Percentiles rank a stretch among this genome's conserved stretches.
Conservation (phyloP, 768 basidiomycete species). For the Asterophora parasitica region DNA sequence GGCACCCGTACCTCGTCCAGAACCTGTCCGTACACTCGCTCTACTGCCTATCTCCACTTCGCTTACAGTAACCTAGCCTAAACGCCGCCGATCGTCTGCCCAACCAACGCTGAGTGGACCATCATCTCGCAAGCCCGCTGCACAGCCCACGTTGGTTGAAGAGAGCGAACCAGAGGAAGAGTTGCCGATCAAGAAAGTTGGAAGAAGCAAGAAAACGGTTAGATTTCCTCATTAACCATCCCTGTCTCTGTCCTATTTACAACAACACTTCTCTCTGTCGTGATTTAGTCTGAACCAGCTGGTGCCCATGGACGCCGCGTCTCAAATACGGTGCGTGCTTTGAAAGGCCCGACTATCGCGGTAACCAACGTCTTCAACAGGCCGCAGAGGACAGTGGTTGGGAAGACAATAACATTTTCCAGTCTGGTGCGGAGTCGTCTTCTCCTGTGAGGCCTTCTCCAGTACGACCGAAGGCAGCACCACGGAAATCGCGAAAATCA, state of each 20-base stretch:
- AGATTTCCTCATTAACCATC: conserved; percentile 11
- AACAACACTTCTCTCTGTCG: background rate
- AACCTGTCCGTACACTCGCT: conserved; percentile 50
- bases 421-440: conserved; percentile 86
- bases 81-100: conserved; percentile 75
- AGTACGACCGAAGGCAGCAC: conserved; percentile 32
- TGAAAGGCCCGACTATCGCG: conserved; percentile 3
- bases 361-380: conserved; percentile 6
- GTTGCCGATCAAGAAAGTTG: conserved; percentile 53
- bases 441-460: conserved; percentile 69
- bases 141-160: conserved; percentile 49
- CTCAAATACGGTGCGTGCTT: conserved; percentile 38
- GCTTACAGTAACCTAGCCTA: conserved; percentile 43
- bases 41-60: conserved; percentile 3
- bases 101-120: conserved; percentile 61
- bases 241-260: conserved; percentile 2
- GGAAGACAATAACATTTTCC: conserved; percentile 90
- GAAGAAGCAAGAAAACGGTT: conserved; percentile 57
- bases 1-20: conserved; percentile 36
- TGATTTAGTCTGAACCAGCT: conserved; percentile 41
- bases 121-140: conserved; percentile 31
- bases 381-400: conserved; percentile 70
- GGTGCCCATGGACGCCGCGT: conserved; percentile 50
- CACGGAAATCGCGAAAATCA: conserved; percentile 61
- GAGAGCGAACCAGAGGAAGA: conserved; percentile 78